Conservation (phyloP, 2,329 filamentous ascomycete species). For the Tolypocladium nubicola region DNA sequence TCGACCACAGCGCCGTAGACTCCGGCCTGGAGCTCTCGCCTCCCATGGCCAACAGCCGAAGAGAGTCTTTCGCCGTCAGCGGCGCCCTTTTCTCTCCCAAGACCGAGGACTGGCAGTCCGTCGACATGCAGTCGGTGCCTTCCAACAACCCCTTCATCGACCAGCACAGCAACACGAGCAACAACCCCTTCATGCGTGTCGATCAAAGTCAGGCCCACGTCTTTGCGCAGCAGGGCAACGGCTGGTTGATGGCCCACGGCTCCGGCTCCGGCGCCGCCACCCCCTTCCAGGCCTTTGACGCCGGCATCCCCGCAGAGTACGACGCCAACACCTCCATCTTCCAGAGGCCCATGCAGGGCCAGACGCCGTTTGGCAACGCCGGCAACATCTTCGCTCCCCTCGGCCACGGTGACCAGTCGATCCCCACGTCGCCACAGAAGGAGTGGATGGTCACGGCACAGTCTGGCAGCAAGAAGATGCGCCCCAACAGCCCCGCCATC, state of each 20-base stretch:
- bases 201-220: conserved; percentile 35
- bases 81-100: conserved; percentile 53
- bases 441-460: conserved; percentile 43
- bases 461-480: conserved; percentile 49
- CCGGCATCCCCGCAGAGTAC: conserved; percentile 41
- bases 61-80: conserved; percentile 52
- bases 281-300: conserved; percentile 56
- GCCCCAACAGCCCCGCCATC: conserved; percentile 56
- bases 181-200: conserved; percentile 59
- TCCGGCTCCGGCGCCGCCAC: conserved; percentile 66
- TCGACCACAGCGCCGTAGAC: conserved; percentile 49
- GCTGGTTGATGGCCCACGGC: conserved; percentile 54
- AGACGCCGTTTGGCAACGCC: conserved; percentile 45
- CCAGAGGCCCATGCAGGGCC: conserved; percentile 39
- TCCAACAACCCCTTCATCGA: conserved; percentile 55
- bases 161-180: conserved; percentile 46
- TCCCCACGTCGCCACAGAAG: conserved; percentile 47
- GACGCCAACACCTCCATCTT: conserved; percentile 43
- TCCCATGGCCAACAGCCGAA: conserved; percentile 49
- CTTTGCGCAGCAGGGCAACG: conserved; percentile 28
- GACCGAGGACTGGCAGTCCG: conserved; percentile 51
- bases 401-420: conserved; percentile 34
- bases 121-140: conserved; percentile 53
- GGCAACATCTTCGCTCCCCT: conserved; percentile 43
- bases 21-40: conserved; percentile 54